phyloP scores from a whole-genome alignment of 148 eudicot species.

The Selenicereus undatus region DNA sequence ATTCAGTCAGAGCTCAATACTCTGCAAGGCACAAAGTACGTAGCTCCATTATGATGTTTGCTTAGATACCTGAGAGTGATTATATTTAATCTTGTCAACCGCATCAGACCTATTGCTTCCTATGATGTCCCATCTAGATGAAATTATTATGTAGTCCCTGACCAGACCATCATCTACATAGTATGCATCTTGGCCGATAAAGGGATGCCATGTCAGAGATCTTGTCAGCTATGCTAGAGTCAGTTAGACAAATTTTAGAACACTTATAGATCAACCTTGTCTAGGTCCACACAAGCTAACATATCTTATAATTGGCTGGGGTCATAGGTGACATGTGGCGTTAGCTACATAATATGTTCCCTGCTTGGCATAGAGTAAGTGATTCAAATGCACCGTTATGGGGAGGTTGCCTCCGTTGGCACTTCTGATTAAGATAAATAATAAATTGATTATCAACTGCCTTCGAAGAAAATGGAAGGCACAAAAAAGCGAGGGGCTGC shows the following conservation, averaged over 20 bases:
- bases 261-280: neutral
- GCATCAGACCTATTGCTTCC: neutral
- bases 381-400: neutral
- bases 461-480: neutral
- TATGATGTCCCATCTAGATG: neutral
- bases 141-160: neutral
- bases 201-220: neutral
- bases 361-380: neutral
- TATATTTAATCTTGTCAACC: neutral
- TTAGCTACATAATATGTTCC: neutral
- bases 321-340: neutral
- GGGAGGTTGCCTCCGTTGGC: neutral
- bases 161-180: neutral
- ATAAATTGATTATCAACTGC: neutral
- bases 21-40: constrained; percentile 55
- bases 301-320: neutral
- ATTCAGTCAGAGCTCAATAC: constrained; percentile 51
- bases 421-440: neutral
- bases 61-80: neutral
- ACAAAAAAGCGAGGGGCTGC: neutral
- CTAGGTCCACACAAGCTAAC: neutral
- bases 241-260: neutral
- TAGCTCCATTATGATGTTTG: constrained; percentile 13
- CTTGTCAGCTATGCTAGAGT: neutral
- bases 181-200: neutral